Evolutionary conservation across 768 basidiomycete genomes (phyloP).

Genomic region (Rhodocollybia butyracea): DNA sequence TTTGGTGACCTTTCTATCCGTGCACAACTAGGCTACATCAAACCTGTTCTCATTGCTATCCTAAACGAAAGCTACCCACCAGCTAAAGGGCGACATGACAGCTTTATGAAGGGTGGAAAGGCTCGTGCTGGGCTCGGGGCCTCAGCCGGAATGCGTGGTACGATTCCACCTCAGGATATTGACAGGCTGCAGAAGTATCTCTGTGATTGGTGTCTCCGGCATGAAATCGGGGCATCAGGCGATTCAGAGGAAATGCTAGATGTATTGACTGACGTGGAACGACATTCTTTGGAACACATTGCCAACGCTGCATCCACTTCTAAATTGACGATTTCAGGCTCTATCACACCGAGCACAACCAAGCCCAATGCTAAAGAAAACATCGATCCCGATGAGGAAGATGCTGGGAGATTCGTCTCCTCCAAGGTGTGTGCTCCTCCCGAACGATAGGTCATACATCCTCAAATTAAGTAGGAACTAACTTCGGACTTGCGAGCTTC

Average conservation of each 20-base stretch:
- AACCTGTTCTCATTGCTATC: conserved; percentile 59
- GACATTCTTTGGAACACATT: background rate
- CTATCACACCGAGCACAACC: background rate
- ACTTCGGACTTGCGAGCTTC: conserved; percentile 1
- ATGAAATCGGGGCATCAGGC: conserved; percentile 7
- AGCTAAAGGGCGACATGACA: conserved; percentile 41
- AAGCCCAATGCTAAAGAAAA: background rate
- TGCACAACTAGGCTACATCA: conserved; percentile 64
- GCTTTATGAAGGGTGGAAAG: conserved; percentile 58
- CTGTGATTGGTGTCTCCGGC: conserved; percentile 42
- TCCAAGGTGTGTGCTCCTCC: background rate
- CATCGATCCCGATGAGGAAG: background rate
- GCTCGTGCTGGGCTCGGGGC: conserved; percentile 38
- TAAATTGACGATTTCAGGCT: background rate
- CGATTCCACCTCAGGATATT: conserved; percentile 39
- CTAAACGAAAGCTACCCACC: conserved; percentile 56
- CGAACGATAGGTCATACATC: too few relatives aligned
- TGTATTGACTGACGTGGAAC: background rate
- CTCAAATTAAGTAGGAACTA: conserved; percentile 1
- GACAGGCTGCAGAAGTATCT: conserved; percentile 31
- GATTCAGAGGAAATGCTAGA: background rate
- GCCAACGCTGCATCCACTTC: background rate
- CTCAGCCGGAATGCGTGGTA: conserved; percentile 33
- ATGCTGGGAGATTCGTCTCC: background rate
- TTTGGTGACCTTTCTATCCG: conserved; percentile 50